These are phyloP conservation scores for Saxophila tyrrhenica DNA, from an alignment of 495 filamentous ascomycete species.

Conservation along the genomic window DNA sequence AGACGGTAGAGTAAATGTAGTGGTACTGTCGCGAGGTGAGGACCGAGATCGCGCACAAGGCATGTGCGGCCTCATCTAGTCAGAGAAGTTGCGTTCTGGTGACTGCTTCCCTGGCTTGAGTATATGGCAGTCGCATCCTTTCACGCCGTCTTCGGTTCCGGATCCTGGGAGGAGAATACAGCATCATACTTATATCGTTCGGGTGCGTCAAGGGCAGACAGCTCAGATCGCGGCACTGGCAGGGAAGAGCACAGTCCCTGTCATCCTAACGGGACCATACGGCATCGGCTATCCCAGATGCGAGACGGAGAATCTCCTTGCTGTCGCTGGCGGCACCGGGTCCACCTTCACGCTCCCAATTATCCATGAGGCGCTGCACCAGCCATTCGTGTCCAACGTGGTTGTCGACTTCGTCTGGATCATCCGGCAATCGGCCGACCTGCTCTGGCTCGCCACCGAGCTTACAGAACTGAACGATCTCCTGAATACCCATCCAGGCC, in stretches of 20 bases:
- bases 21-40: too few relatives aligned
- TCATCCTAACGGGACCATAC: conserved; percentile 50
- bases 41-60: too few relatives aligned
- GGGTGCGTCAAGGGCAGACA: conserved; percentile 50
- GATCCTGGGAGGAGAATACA: conserved; percentile 24
- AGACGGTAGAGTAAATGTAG: too few relatives aligned
- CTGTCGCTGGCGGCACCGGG: conserved; percentile 53
- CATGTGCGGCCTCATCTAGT: too few relatives aligned
- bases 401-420: conserved; percentile 52
- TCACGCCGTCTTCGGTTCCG: conserved; percentile 47
- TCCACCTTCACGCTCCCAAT: conserved; percentile 52
- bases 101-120: conserved; percentile 48
- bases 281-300: conserved; percentile 38
- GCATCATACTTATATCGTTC: conserved; percentile 50
- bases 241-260: conserved; percentile 27
- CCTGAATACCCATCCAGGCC: conserved; percentile 28
- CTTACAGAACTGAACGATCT: conserved; percentile 38
- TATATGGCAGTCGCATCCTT: conserved; percentile 58
- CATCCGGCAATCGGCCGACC: conserved; percentile 41
- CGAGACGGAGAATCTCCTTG: conserved; percentile 42
- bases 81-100: too few relatives aligned
- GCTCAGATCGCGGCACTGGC: conserved; percentile 31
- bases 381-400: conserved; percentile 17
- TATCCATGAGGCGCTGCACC: conserved; percentile 33
- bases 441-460: conserved; percentile 46